Evolutionary conservation across 2,329 filamentous ascomycete genomes (phyloP).

Genomic region (Alternaria incomplexa): DNA sequence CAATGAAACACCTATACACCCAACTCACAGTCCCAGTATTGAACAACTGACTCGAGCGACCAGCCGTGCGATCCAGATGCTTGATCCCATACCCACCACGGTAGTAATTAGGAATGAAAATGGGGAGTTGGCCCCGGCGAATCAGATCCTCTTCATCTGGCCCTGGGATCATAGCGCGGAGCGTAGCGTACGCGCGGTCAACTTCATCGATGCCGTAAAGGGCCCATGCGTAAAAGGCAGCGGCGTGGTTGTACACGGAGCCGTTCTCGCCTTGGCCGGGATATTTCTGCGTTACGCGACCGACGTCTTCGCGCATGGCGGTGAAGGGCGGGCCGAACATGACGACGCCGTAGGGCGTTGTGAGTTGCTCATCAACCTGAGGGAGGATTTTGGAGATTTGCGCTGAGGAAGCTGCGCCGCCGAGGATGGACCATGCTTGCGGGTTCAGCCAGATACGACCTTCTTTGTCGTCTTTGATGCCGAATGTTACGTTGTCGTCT

Average conservation of each 20-base stretch:
- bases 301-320: slow-evolving; percentile 64
- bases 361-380: slow-evolving; percentile 59
- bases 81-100: slow-evolving; percentile 39
- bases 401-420: slow-evolving; percentile 56
- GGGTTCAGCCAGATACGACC: slow-evolving; percentile 66
- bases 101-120: slow-evolving; percentile 67
- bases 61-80: slow-evolving; percentile 52
- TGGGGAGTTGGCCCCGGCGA: slow-evolving; percentile 62
- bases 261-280: slow-evolving; percentile 65
- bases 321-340: slow-evolving; percentile 64
- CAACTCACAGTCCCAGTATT: slow-evolving; percentile 65
- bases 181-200: slow-evolving; percentile 58
- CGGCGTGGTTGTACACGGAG: slow-evolving; percentile 65
- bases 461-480: slow-evolving; percentile 58
- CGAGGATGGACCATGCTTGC: slow-evolving; percentile 62
- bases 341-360: slow-evolving; percentile 60
- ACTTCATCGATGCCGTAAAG: slow-evolving; percentile 59
- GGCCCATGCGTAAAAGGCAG: slow-evolving; percentile 61
- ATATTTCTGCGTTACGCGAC: slow-evolving; percentile 65
- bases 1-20: slow-evolving; percentile 63
- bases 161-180: slow-evolving; percentile 63
- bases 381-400: slow-evolving; percentile 56
- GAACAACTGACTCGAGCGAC: slow-evolving; percentile 63
- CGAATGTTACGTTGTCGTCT: slow-evolving; percentile 61
- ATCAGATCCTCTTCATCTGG: slow-evolving; percentile 59